Base-by-base conservation (phyloP, 352 stramenopile species). In the Globisporangium paddicum region DNA sequence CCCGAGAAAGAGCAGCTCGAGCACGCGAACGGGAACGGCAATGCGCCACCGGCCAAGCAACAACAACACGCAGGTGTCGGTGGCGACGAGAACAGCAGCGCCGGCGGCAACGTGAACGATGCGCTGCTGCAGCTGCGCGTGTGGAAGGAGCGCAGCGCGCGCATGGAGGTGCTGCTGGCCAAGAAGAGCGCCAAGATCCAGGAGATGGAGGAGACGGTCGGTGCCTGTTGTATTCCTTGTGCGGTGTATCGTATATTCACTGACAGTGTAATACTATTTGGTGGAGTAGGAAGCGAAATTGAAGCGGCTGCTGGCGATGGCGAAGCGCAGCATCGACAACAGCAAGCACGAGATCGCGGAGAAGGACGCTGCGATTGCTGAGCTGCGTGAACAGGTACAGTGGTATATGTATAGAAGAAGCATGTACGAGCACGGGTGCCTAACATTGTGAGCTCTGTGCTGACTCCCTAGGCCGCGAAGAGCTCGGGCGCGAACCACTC, bases 281-380 rank as follows among this genome's bases (percentile, higher is more conserved):
- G 11, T 54, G 23, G 1, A 60, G 38, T 44, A 92, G 78, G 83
- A 95, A 54, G 66, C 66, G 26, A 95, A 93, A 55, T 48, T 95
- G 42, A 95, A 93, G 72, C 76, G 86, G 5, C 56, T 95, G 55
- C 64, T 95, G 34, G 81, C 82, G 11, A 85, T 93, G 79, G 86
- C 86, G n/a, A 95, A 95, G 63, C 79, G 86, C 41, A 95, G 86
- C 60, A 92, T 95, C 56, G 86, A 95, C 58, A 95, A 93, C 65
- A 95, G 84, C 63, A 92, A 93, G 55, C 78, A 89, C 57, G 82
- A 93, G 32, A 56, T 93, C 28, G 53, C 66, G 1, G 80, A 90
- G 35, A 92, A 91, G 44, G 82, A 90, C 28, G 62, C 64, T 3
- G 62, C 56, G 26, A 81, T 90, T 14, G 62, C 80, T 28, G 67